A percentile compares a stretch with the other conserved stretches of the same genome.
Conservation (phyloP, 352 stramenopile species). For the Hyaloperonospora brassicae region DNA sequence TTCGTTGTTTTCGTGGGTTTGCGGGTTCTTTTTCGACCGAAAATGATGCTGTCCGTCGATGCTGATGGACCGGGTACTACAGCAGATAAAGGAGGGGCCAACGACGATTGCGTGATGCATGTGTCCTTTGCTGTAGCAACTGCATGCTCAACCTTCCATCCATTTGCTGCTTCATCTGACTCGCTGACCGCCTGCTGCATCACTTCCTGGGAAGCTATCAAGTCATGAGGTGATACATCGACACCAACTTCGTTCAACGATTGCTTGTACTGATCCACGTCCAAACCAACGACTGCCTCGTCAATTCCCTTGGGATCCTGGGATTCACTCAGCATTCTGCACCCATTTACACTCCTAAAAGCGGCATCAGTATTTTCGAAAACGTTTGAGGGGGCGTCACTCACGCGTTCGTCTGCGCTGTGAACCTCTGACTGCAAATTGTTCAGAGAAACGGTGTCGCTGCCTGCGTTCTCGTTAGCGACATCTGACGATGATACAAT, state of each 20-base stretch:
- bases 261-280: slow-evolving; percentile 4
- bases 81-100: slow-evolving; percentile 4
- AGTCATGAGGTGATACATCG: background rate
- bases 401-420: slow-evolving; percentile 5
- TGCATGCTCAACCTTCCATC: background rate
- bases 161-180: background rate
- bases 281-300: slow-evolving; percentile 6
- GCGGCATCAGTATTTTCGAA: no score
- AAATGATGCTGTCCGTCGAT: slow-evolving; percentile 5
- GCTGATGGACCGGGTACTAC: slow-evolving; percentile 3
- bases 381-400: no score
- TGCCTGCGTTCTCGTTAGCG: background rate
- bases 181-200: background rate
- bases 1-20: slow-evolving; percentile 32
- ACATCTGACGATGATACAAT: background rate
- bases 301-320: slow-evolving; percentile 6
- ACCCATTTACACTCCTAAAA: background rate
- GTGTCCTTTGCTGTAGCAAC: background rate
- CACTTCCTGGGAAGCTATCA: slow-evolving; percentile 1
- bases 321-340: slow-evolving; percentile 3
- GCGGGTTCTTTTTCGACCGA: slow-evolving; percentile 26
- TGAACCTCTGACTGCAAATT: background rate
- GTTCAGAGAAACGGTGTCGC: background rate
- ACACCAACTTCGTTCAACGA: background rate
- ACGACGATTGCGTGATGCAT: slow-evolving; percentile 1